A percentile compares a stretch with the other conserved stretches of the same genome.
phyloP scores from a whole-genome alignment of 495 filamentous ascomycete genomes.

The Neohortaea acidophila region DNA sequence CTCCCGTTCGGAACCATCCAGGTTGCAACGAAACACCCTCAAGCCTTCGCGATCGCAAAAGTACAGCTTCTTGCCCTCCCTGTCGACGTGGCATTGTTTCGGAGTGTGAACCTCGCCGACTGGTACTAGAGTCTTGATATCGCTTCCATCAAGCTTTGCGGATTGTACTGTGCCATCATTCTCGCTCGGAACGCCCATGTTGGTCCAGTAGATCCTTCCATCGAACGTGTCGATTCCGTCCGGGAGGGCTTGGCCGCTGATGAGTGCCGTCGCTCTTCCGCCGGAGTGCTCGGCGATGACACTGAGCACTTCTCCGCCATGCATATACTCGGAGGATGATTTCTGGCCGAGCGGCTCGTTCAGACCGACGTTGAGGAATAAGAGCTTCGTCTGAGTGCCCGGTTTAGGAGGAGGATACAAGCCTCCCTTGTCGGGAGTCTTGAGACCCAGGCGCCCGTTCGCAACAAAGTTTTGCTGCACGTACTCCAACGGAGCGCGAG shows the following conservation, averaged over 20 bases:
- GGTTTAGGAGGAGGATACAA: conserved; percentile 19
- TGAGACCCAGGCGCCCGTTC: conserved; percentile 23
- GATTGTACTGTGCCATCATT: conserved; percentile 34
- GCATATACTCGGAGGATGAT: neutral
- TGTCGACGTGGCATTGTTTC: conserved; percentile 35
- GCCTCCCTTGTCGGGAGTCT: conserved; percentile 24
- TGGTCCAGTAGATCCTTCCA: conserved; percentile 38
- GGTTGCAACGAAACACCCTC: conserved; percentile 31
- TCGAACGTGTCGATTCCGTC: conserved; percentile 9
- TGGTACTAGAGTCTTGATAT: conserved; percentile 28
- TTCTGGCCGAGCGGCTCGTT: neutral
- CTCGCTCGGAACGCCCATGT: conserved; percentile 31
- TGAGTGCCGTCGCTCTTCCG: neutral
- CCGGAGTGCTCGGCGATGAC: neutral
- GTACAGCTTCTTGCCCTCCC: conserved; percentile 28
- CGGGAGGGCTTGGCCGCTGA: neutral
- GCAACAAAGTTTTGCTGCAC: conserved; percentile 25
- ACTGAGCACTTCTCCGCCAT: neutral
- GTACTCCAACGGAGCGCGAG: conserved; percentile 24
- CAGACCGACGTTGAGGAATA: conserved; percentile 9
- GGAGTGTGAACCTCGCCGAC: conserved; percentile 34
- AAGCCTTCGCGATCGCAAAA: conserved; percentile 42
- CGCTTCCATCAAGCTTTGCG: conserved; percentile 32
- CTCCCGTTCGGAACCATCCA: conserved; percentile 34
- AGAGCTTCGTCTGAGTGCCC: neutral